Evolutionary conservation across 1,139 yeast species (phyloP).

Genomic region (Geotrichum bryndzae): DNA sequence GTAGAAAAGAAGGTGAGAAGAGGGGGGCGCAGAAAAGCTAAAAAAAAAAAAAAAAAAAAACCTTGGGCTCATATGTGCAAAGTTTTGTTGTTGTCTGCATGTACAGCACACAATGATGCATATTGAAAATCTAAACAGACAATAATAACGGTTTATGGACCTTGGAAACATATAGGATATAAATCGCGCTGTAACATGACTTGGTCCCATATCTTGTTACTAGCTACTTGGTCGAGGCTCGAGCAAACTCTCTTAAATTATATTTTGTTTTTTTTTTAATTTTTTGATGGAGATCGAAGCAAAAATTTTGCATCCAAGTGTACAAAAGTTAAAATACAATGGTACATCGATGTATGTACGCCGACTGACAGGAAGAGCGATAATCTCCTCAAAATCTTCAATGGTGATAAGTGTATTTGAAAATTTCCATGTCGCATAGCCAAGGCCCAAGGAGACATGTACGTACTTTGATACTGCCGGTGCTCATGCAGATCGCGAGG

Average conservation of each 20-base stretch:
- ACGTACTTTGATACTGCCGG: background rate
- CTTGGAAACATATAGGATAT: too few species aligned
- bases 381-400: background rate
- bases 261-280: too few species aligned
- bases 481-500: background rate
- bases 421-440: background rate
- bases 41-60: too few species aligned
- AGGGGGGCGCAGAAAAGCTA: background rate
- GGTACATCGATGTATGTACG: background rate
- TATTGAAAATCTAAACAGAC: too few species aligned
- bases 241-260: too few species aligned
- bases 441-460: background rate
- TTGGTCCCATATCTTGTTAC: too few species aligned
- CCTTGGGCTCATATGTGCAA: background rate
- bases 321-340: background rate
- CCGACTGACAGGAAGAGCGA: background rate
- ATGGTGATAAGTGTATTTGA: background rate
- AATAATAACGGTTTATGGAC: too few species aligned
- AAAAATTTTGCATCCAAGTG: background rate
- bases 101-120: background rate
- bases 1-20: background rate
- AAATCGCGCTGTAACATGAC: too few species aligned
- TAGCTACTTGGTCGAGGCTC: too few species aligned
- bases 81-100: background rate
- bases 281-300: background rate